Evolutionary conservation across 257 asterid genomes (phyloP), one percentile per base, ranked within the genome.

Genomic region (Solanum pinnatisectum): DNA sequence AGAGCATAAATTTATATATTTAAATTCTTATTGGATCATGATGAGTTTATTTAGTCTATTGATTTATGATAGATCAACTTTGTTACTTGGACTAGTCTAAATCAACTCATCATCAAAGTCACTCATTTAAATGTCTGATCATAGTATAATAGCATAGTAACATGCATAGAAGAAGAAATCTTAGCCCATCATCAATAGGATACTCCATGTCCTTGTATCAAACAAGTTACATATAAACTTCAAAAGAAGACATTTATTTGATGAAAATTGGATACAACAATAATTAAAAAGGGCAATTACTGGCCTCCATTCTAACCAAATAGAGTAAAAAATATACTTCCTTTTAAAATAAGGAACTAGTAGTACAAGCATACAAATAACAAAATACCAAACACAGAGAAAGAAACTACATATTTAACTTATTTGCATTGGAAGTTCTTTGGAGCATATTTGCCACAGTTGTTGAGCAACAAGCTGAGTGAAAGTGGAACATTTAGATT

Each of bases 401-500:
- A 36, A 74, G 49, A 36, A 74, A 22, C 30, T 33, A 71, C 4
- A 36, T 36, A 36, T 36, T 72, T 67, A 16, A 20, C 65, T 88
- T 84, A 88, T 6, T 15, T 42, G 32, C 90, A 84, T 22, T 84
- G 39, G 85, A 83, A 88, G 49, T 81, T 36, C 25, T 84, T 36
- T 5, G 88, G 87, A 1, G 71, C 49, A 20, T 86, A n/a, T 33
- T 73, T 90, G 36, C 84, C 88, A 4, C 92, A 90, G 6, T 74
- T 23, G 71, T 88, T 90, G 71, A 88, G 89, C 20, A 90, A 10
- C 88, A 88, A 36, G 83, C 40, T 88, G 4, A 88, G 87, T 2
- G 87, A 22, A 83, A 86, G 15, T 0, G 87, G 76, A 5, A 86
- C 1, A 7, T 86, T 82, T 0, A 88, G 77, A 10, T 82, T 82